These are phyloP conservation scores for Phalaenopsis hybrid DNA, from an alignment of 116 monocot species.

Conservation along the genomic window DNA sequence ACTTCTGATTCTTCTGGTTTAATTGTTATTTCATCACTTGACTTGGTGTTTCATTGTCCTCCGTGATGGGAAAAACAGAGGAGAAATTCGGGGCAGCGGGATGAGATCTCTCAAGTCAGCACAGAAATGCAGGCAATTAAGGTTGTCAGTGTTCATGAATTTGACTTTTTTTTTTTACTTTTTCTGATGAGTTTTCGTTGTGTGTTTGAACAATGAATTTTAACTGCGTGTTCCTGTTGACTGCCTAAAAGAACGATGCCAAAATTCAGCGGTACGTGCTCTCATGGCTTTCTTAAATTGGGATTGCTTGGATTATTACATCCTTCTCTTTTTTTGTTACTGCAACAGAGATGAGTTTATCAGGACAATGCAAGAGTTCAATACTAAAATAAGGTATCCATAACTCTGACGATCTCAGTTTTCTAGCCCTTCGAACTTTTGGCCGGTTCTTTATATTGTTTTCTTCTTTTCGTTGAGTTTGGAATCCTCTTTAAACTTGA, in stretches of 20 bases:
- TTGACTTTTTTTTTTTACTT: not conserved
- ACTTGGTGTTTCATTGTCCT: not conserved
- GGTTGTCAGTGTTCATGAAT: conserved; percentile 10
- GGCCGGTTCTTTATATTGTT: not conserved
- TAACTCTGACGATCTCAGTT: not conserved
- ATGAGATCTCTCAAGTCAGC: conserved; percentile 29
- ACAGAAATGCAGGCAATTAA: conserved; percentile 34
- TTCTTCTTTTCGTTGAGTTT: not conserved
- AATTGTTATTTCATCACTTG: too few species aligned
- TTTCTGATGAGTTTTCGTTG: not conserved
- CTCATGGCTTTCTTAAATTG: not conserved
- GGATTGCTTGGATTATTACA: not conserved
- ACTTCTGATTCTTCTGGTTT: too few species aligned
- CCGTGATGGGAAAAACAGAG: conserved; percentile 15
- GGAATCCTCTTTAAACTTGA: not conserved
- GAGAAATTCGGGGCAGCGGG: conserved; percentile 32
- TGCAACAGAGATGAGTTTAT: conserved; percentile 44
- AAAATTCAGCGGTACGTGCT: conserved; percentile 25
- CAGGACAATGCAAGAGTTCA: conserved; percentile 35
- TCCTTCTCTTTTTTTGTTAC: not conserved
- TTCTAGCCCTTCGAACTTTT: not conserved
- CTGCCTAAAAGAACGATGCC: conserved; percentile 24
- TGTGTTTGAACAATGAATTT: not conserved
- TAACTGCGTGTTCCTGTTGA: not conserved
- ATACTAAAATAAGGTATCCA: conserved; percentile 44